Evolutionary conservation across 1,284 basidiomycete genomes (phyloP).

Genomic region (Sanguinoderma infundibulare): DNA sequence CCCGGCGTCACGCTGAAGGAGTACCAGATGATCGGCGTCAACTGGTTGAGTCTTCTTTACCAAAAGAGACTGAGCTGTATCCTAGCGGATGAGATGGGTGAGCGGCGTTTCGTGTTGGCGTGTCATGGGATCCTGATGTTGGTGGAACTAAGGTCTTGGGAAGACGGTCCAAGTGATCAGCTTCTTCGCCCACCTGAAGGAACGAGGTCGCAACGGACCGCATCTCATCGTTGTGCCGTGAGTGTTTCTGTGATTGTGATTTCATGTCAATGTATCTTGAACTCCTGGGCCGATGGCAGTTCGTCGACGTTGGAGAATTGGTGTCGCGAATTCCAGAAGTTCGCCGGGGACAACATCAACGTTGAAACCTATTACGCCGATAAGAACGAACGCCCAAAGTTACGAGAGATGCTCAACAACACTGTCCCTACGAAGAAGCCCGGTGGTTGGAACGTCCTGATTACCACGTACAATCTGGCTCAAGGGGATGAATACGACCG

Average conservation of each 20-base stretch:
- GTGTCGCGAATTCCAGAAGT: conserved; percentile 94
- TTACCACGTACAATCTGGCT: conserved; percentile 97
- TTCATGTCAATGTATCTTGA: not conserved
- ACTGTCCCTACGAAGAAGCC: conserved; percentile 38
- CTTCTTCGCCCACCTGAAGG: conserved; percentile 90
- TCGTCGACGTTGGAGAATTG: conserved; percentile 99
- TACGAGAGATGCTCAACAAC: conserved; percentile 71
- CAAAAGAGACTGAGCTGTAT: conserved; percentile 88
- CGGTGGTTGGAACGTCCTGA: conserved; percentile 88
- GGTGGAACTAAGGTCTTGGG: conserved; percentile 69
- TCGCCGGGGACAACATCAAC: conserved; percentile 81
- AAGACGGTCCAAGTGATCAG: conserved; percentile 99
- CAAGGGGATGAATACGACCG: conserved; percentile 87
- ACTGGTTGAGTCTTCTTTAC: conserved; percentile 94
- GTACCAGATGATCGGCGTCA: conserved; percentile 96
- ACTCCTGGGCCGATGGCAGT: conserved; percentile 42
- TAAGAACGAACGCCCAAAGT: conserved; percentile 83
- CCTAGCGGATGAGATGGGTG: conserved; percentile 98
- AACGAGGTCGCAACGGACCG: conserved; percentile 78
- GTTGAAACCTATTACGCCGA: conserved; percentile 94
- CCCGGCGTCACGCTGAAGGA: conserved; percentile 86
- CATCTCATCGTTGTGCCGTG: conserved; percentile 96
- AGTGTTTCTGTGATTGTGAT: conserved; percentile 37
- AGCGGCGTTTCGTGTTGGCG: conserved; percentile 34
- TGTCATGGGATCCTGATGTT: conserved; percentile 8